These are phyloP conservation scores for Sideroxylon spinosum DNA, from an alignment of 179 eudicot species.

Conservation along the genomic window DNA sequence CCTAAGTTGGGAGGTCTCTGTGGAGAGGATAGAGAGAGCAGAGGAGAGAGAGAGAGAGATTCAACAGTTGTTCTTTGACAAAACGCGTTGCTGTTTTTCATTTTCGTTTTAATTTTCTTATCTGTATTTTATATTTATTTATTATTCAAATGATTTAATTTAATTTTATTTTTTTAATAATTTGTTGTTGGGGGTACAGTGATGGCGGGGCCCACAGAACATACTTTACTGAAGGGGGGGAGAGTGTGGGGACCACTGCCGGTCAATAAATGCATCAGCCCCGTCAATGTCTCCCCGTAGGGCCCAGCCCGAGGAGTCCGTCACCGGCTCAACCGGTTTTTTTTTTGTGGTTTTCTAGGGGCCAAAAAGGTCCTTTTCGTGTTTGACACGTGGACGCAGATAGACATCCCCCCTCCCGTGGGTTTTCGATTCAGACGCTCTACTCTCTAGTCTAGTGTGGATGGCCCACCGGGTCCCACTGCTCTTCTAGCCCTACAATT, in stretches of 20 bases:
- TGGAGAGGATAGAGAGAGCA: constrained; percentile 14
- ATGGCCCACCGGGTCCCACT: neutral
- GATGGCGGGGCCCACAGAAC: constrained; percentile 21
- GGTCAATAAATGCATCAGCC: constrained; percentile 34
- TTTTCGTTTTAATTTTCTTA: constrained; percentile 5
- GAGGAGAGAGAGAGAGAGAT: constrained; percentile 10
- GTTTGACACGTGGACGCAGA: constrained; percentile 1
- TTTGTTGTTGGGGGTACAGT: constrained; percentile 10
- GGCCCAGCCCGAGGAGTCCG: neutral
- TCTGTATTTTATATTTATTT: neutral
- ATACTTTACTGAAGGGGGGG: neutral
- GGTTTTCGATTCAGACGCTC: constrained; percentile 8
- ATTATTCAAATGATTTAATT: neutral
- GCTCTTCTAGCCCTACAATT: neutral
- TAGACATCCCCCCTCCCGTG: neutral
- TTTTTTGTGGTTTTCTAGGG: neutral
- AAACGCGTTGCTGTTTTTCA: constrained; percentile 32
- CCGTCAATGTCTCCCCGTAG: constrained; percentile 22
- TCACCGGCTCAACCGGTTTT: constrained; percentile 16
- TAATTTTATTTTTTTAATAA: neutral
- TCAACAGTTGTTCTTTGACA: constrained; percentile 28
- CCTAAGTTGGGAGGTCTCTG: constrained; percentile 26
- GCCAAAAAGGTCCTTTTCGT: constrained; percentile 13
- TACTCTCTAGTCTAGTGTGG: neutral
- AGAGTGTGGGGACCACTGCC: constrained; percentile 22